Percentiles rank a stretch among this genome's conserved stretches.
phyloP scores from a whole-genome alignment of 2,329 filamentous ascomycete genomes.

The Pseudogymnoascus sp. region DNA sequence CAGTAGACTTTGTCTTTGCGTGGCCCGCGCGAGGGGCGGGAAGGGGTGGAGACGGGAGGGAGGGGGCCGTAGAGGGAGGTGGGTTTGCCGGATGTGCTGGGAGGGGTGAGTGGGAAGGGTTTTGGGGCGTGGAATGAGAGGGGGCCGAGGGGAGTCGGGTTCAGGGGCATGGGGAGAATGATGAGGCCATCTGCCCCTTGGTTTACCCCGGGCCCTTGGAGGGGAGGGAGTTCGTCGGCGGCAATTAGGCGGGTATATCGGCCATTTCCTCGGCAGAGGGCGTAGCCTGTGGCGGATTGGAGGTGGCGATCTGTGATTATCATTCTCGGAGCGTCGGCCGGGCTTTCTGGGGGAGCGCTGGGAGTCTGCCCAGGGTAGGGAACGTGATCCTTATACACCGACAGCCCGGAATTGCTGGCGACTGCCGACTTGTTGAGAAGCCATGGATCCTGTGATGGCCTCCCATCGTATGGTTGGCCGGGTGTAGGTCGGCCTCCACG shows the following conservation, averaged over 20 bases:
- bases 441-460: not conserved
- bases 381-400: not conserved
- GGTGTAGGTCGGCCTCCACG: not conserved
- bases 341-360: conserved; percentile 3
- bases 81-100: not conserved
- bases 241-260: conserved; percentile 47
- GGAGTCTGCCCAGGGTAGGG: not conserved
- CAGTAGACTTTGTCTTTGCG: conserved; percentile 62
- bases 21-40: not conserved
- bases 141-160: not conserved
- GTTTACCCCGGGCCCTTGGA: conserved; percentile 16
- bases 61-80: not conserved
- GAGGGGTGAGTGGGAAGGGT: not conserved
- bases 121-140: not conserved
- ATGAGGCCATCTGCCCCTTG: conserved; percentile 25
- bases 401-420: not conserved
- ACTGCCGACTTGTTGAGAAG: not conserved
- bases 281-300: conserved; percentile 38
- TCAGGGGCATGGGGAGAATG: conserved; percentile 19
- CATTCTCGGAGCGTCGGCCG: conserved; percentile 22
- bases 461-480: not conserved
- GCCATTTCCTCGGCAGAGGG: conserved; percentile 45
- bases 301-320: conserved; percentile 17
- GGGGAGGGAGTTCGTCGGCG: conserved; percentile 42
- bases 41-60: not conserved